Evolutionary conservation across 2,329 filamentous ascomycete genomes (phyloP), one percentile per base, ranked within the genome.

Genomic region (Talaromyces sp.): DNA sequence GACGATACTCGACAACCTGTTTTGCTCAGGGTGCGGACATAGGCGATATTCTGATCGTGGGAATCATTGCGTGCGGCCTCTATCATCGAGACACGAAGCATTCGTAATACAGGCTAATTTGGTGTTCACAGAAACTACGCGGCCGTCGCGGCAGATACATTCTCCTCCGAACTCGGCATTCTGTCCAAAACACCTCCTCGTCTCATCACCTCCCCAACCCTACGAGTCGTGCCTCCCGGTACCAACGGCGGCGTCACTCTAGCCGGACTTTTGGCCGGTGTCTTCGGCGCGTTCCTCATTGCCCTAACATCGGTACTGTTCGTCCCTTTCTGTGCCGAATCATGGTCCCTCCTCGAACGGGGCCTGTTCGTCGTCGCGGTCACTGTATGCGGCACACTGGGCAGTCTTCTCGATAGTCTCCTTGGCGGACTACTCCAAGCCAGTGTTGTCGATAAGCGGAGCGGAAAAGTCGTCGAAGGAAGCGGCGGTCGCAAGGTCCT

Each of bases 131-230:
- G 78, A 49, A 94, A 97, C 80, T 99, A 99, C 73, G 94, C 93
- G 31, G 91, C 92, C 58, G 93, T 96, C 10, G 88, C 92, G 22
- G 92, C 94, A 59, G 95, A 99, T 77, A 99, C 95, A 0, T 95
- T 97, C 76, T 93, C 91, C 65, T 97, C 93, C 11, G 95, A 99
- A 80, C 87, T 99, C 22, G 95, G 95, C 15, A 99, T 99, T 64
- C 83, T 99, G 13, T 90, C 93, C 7, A 86, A 84, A 66, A 85
- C 85, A 27, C 81, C 86, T 52, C 95, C 95, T 9, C 88, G 93
- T 41, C 86, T 99, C 43, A 94, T 99, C 74, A 97, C 92, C 3
- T 93, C 91, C 15, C 87, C 85, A 17, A 87, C 80, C 4, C 84
- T 95, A 72, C 89, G 90, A 66, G 85, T 87, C 68, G 95, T 98